Evolutionary conservation across 1,284 basidiomycete species (phyloP), one percentile per base, ranked within the genome.

Genomic region (Tranzscheliella williamsii): DNA sequence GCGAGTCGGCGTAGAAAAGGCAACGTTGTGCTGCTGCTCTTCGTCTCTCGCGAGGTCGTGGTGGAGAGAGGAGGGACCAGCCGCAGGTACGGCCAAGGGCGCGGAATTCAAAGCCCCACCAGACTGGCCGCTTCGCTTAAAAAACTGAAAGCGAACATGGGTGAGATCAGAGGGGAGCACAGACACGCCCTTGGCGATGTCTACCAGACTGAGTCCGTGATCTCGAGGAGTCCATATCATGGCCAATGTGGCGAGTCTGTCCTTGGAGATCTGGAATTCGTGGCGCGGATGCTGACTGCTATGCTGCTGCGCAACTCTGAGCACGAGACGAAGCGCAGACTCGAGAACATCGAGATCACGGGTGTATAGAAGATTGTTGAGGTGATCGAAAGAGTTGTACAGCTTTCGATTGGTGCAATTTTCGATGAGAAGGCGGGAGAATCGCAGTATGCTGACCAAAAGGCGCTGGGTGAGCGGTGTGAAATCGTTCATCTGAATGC

Each of bases 321-420:
- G 84, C 32, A 96, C 82, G 20, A 97, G 84, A 60, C 90, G 88
- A 38, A 98, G 82, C 17, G 90, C 84, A 20, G 89, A 82, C 47
- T 91, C 85, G 37, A 97, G 83, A 29, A 98, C 84, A 69, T 95
- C 91, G 44, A 94, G 82, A 79, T 98, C 93, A 32, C 87, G 87
- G 1, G 91, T 90, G 71, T 86, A 86, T 47, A 97, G 83, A 20
- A 99, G 82, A 72, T 87, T 87, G 78, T 91, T 91, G 67, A 97
- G 82, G 60, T 91, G 88, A 91, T 99, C 95, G 78, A 96, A 98
- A 3, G 92, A 96, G 55, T 86, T 87, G 80, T 90, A 99, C 52
- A 93, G 88, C 82, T 97, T 98, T 74, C 95, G 84, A 77, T 95
- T 98, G 37, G 94, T 98, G 51, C 93, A 95, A 79, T 97, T 97